Percentiles rank a stretch among this genome's conserved stretches.
Evolutionary conservation across 1,284 basidiomycete species (phyloP).

Genomic region (Xerocomus minutiporus): DNA sequence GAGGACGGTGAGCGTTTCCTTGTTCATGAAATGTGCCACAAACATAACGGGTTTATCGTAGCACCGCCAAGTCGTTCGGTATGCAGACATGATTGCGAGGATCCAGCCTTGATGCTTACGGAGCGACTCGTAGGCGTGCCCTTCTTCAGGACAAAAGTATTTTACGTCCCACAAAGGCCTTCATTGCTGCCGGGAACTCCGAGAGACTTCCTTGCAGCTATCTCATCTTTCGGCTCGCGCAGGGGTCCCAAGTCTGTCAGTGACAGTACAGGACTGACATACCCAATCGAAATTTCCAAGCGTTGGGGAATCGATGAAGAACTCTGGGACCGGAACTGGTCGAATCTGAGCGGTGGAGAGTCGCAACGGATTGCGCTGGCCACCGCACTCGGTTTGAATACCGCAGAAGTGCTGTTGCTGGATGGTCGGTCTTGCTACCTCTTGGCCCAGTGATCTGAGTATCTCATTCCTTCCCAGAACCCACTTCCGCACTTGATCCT

Average conservation of each 20-base stretch:
- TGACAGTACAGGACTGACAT: slow-evolving; percentile 30
- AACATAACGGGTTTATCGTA: slow-evolving; percentile 23
- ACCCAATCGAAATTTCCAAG: slow-evolving; percentile 53
- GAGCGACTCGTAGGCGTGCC: slow-evolving; percentile 55
- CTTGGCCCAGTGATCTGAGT: background rate
- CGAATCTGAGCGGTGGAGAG: slow-evolving; percentile 78
- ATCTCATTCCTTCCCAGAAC: slow-evolving; percentile 48
- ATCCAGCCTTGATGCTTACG: slow-evolving; percentile 3
- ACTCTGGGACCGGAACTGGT: slow-evolving; percentile 77
- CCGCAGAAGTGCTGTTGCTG: slow-evolving; percentile 76
- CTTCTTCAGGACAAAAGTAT: slow-evolving; percentile 67
- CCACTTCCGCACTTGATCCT: slow-evolving; percentile 82
- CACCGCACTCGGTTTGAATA: slow-evolving; percentile 64
- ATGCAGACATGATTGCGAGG: slow-evolving; percentile 11
- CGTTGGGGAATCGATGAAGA: slow-evolving; percentile 64
- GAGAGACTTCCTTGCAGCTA: slow-evolving; percentile 58
- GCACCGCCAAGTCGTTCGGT: slow-evolving; percentile 55
- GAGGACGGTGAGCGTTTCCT: slow-evolving; percentile 50
- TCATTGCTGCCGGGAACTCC: slow-evolving; percentile 80
- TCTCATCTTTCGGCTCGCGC: slow-evolving; percentile 58
- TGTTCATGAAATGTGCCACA: background rate
- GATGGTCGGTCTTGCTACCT: slow-evolving; percentile 57
- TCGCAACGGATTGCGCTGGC: slow-evolving; percentile 77
- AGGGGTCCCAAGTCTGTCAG: slow-evolving; percentile 21
- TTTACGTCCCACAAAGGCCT: slow-evolving; percentile 83